These are phyloP conservation scores for Bombardia bombarda DNA, from an alignment of 495 filamentous ascomycete genomes.

Conservation along the genomic window DNA sequence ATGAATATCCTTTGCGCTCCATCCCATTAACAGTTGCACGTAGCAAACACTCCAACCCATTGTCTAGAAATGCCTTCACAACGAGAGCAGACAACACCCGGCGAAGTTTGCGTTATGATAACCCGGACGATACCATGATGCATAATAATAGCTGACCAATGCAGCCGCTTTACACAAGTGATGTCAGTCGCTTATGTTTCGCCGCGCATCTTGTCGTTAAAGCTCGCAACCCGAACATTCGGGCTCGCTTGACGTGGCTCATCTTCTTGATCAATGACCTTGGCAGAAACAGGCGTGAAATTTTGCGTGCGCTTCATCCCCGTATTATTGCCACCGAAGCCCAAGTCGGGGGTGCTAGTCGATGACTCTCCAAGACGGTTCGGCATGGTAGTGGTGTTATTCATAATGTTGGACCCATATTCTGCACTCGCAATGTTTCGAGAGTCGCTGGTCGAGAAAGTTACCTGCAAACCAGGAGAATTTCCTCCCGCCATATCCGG, in stretches of 20 bases:
- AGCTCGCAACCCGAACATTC: conserved; percentile 8
- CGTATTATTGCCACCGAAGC: conserved; percentile 1
- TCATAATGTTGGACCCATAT: conserved; percentile 1
- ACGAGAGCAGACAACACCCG: no score
- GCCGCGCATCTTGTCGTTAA: not conserved
- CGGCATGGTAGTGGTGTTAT: not conserved
- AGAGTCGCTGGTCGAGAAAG: not conserved
- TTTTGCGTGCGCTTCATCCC: conserved; percentile 31
- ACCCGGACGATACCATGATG: no score
- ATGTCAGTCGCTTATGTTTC: no score
- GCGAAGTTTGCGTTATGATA: no score
- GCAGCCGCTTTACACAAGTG: no score
- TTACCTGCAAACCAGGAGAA: conserved; percentile 1
- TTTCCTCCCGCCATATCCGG: not conserved
- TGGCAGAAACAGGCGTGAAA: conserved; percentile 37
- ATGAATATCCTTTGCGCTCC: no score
- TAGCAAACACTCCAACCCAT: no score
- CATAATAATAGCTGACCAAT: no score
- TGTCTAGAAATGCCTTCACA: no score
- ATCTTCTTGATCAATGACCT: conserved; percentile 31
- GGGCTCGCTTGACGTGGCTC: conserved; percentile 29
- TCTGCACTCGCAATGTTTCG: not conserved
- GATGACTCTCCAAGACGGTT: not conserved
- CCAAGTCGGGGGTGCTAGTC: not conserved
- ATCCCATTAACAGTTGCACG: no score